phyloP scores from a whole-genome alignment of 148 eudicot species.

The Vaccinium darrowii region DNA sequence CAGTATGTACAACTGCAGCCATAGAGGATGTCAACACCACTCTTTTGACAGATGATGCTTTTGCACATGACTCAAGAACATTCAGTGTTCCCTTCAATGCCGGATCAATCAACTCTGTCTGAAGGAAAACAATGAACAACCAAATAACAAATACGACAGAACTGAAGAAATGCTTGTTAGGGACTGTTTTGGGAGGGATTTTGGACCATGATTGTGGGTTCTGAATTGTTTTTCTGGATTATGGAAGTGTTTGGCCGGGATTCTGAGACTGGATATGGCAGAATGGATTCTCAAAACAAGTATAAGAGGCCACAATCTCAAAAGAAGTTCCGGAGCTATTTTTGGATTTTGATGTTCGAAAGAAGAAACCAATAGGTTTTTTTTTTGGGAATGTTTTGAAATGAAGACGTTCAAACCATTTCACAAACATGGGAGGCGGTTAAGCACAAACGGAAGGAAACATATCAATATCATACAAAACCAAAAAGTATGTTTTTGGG shows the following conservation, averaged over 20 bases:
- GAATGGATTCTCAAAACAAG: no score
- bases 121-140: background rate
- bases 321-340: no score
- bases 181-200: no score
- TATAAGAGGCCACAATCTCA: no score
- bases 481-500: background rate
- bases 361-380: background rate
- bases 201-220: no score
- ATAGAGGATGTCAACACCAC: slow-evolving; percentile 62
- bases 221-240: no score
- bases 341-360: background rate
- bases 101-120: slow-evolving; percentile 66
- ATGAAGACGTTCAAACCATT: background rate
- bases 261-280: no score
- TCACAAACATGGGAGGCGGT: background rate
- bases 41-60: slow-evolving; percentile 40
- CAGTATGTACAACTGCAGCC: slow-evolving; percentile 40
- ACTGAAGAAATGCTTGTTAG: background rate
- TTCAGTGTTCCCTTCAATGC: slow-evolving; percentile 71
- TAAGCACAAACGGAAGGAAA: background rate
- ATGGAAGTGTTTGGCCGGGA: no score
- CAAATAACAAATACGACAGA: background rate
- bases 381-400: background rate
- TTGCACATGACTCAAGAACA: slow-evolving; percentile 56
- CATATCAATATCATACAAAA: background rate